Evolutionary conservation across 176 grass and related monocot species (phyloP), one percentile per base, ranked within the genome.

Genomic region (Oryza brachyantha): DNA sequence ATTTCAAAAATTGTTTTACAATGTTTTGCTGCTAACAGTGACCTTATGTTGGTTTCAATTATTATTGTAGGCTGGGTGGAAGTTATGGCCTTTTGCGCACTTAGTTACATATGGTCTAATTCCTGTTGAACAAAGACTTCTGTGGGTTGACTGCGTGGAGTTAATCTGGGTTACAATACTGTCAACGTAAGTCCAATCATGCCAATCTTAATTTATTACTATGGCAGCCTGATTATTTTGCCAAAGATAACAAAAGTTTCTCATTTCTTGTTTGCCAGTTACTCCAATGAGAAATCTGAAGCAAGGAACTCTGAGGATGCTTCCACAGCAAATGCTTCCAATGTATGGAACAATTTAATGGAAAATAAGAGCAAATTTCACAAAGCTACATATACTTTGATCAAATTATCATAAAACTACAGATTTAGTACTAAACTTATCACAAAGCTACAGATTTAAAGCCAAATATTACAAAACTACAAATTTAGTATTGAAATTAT

Each of bases 271-370:
- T 32, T 21, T 76, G 43, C 24, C 86, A 94, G 95, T 57, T 97
- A 92, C 38, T 99, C 96, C 19, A 99, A 98, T 37, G 96, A 99
- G 79, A 91, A 99, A 82, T 99, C 92, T 25, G 92, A 99, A 84
- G 96, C 90, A 78, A 99, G 96, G 78, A 99, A 89, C 70, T 78
- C 66, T 14, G 85, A 89, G 5, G 41, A 66, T 31, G 41, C 37
- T 19, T 58, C 86, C 55, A 66, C 40, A 29, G 8, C 43, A 29
- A 48, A 13, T 52, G 43, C 31, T 66, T 76, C 58, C 13, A 76
- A 72, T 46, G 87, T 89, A 76, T 61, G 38, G 3, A 21, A 39
- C 38, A 81, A 9, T 52, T 21, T 4, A 26, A 57, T 16, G n/a
- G n/a, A n/a, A n/a, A n/a, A n/a, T n/a, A n/a, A n/a, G n/a, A n/a